These are phyloP conservation scores for Citrus glauca DNA, from an alignment of 345 rosid species.

Conservation along the genomic window DNA sequence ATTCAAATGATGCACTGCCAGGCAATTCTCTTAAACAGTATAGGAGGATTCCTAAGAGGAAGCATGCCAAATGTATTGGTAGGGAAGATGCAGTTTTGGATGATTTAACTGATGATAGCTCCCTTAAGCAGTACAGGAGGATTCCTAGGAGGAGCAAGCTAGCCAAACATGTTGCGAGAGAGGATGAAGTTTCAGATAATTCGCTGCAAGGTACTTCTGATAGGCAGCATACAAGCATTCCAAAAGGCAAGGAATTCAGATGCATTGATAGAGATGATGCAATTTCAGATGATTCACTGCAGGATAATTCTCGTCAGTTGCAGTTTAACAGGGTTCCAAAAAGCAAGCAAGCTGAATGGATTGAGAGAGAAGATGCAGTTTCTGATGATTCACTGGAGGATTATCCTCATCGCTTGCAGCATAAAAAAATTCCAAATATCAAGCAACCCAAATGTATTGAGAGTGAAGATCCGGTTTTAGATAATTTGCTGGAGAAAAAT, in stretches of 20 bases:
- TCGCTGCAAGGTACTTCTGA: conserved; percentile 29
- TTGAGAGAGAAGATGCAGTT: conserved; percentile 17
- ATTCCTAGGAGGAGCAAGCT: conserved; percentile 24
- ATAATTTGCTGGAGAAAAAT: conserved; percentile 23
- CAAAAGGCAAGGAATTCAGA: conserved; percentile 25
- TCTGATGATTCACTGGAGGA: conserved; percentile 27
- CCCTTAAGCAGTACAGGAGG: conserved; percentile 24
- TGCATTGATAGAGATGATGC: conserved; percentile 27
- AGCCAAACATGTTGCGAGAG: conserved; percentile 31
- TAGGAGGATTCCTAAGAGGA: conserved; percentile 28
- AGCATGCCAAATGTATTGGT: conserved; percentile 27
- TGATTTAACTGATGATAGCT: conserved; percentile 41
- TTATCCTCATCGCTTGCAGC: conserved; percentile 17
- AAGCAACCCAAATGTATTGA: conserved; percentile 22
- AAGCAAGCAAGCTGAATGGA: conserved; percentile 24
- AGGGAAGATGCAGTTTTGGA: conserved; percentile 47
- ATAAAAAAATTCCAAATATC: conserved; percentile 17
- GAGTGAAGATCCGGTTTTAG: conserved; percentile 29
- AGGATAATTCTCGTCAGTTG: conserved; percentile 14
- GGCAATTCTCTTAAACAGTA: conserved; percentile 20
- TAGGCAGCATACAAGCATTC: conserved; percentile 25
- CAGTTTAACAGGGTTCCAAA: conserved; percentile 18
- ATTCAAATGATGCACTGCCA: conserved; percentile 31
- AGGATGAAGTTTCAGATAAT: conserved; percentile 51
- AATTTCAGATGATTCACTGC: conserved; percentile 42